Conservation (phyloP, 768 basidiomycete genomes). For the Podaxis sp. region DNA sequence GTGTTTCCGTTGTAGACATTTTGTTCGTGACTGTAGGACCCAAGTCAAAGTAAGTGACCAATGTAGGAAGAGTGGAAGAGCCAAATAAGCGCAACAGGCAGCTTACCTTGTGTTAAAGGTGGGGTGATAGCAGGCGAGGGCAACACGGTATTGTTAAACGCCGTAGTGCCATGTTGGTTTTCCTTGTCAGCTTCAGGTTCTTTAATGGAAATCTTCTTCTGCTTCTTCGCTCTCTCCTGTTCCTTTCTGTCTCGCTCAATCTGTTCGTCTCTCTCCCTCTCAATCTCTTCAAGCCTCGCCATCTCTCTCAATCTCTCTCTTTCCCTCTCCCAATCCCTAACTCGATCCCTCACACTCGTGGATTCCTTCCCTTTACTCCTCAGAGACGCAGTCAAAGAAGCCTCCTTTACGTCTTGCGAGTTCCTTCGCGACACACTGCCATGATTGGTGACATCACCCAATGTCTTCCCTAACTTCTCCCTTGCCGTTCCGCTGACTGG, state of each 20-base stretch:
- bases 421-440: constrained; percentile 14
- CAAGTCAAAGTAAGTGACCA: constrained; percentile 11
- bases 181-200: constrained; percentile 27
- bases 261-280: constrained; percentile 47
- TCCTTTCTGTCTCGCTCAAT: constrained; percentile 39
- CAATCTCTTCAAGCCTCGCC: constrained; percentile 56
- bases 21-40: constrained; percentile 23
- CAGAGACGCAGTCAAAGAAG: constrained; percentile 10
- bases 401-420: constrained; percentile 18
- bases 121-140: constrained; percentile 30
- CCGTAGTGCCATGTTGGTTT: constrained; percentile 22
- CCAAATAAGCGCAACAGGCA: constrained; percentile 7
- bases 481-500: constrained; percentile 17
- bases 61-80: background rate
- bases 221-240: constrained; percentile 27
- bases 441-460: constrained; percentile 12
- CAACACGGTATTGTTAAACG: constrained; percentile 26
- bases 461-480: constrained; percentile 15
- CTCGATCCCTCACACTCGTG: constrained; percentile 56
- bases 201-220: constrained; percentile 18
- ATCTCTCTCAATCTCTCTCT: constrained; percentile 69
- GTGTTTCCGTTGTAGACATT: constrained; percentile 21
- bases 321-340: constrained; percentile 77
- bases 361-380: constrained; percentile 35
- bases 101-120: constrained; percentile 30